Evolutionary conservation across 306 rosid species (phyloP), one percentile per base, ranked within the genome.

Genomic region (Castanea mollissima): DNA sequence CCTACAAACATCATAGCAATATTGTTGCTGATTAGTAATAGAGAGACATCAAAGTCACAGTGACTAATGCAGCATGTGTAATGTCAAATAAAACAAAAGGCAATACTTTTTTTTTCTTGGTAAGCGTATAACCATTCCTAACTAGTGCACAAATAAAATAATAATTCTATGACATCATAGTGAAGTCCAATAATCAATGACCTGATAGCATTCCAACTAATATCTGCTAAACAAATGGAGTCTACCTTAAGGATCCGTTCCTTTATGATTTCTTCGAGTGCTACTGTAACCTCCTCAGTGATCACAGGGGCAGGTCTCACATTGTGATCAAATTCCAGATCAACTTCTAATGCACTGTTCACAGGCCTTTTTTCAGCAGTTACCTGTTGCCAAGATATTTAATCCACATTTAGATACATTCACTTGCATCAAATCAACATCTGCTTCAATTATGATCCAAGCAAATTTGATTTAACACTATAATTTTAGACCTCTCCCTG

Each of bases 281-380:
- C 84, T 68, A 90, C 84, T 29, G 98, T 93, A 79, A 91, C 86
- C 76, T 93, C 99, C 85, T 95, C 97, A 15, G 99, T 95, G 71
- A 91, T 93, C 38, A 91, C 94, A 64, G 98, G 98, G 23, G 90
- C 86, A 62, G 98, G 98, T 84, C 94, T 90, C 71, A 89, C 88
- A 76, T 95, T 95, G 84, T 93, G 98, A 75, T 93, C 94, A 87
- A 91, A 95, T 76, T 95, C 98, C 56, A 95, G 83, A 83, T 93
- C 94, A 87, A 87, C 98, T 81, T 88, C 99, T 70, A 95, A 82
- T 5, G 97, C 97, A 81, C 99, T 95, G 78, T 93, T 88, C 76
- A 75, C 73, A 16, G 99, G 99, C 84, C 99, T 89, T 89, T 84
- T 93, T 12, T 86, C 83, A 38, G 98, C 99, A 64, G 97, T 85